Evolutionary conservation across 2,329 filamentous ascomycete species (phyloP).

Genomic region (Trichophaea hybrida): DNA sequence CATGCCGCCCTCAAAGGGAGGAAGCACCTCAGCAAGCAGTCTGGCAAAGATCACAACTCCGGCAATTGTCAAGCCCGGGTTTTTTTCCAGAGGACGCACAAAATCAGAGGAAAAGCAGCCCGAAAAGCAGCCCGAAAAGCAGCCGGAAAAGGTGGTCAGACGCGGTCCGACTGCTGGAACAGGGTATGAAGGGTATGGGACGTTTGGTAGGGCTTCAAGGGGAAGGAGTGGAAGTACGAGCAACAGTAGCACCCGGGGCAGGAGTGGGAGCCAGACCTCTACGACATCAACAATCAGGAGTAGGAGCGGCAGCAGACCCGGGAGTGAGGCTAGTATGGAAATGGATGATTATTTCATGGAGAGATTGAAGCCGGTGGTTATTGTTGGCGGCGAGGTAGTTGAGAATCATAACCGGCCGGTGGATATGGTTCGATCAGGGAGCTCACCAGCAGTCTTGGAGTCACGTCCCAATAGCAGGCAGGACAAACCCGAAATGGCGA

Average conservation of each 20-base stretch:
- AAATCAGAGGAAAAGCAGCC: conserved; percentile 16
- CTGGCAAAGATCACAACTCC: neutral
- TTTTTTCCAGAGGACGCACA: conserved; percentile 18
- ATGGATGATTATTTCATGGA: conserved; percentile 40
- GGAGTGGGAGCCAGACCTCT: conserved; percentile 20
- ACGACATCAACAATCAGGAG: conserved; percentile 13
- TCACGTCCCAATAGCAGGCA: conserved; percentile 13
- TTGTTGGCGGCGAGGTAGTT: conserved; percentile 46
- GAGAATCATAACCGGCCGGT: conserved; percentile 43
- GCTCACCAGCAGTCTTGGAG: conserved; percentile 13
- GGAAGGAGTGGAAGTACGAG: conserved; percentile 17
- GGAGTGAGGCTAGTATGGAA: conserved; percentile 12
- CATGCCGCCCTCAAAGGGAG: neutral
- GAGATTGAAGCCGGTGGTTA: conserved; percentile 51
- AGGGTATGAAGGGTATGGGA: conserved; percentile 22
- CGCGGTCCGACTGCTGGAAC: conserved; percentile 22
- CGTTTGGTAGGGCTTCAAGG: conserved; percentile 18
- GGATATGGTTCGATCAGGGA: conserved; percentile 4
- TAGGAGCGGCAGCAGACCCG: conserved; percentile 10
- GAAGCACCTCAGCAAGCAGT: neutral
- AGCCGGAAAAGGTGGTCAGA: neutral
- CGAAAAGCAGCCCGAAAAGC: too few species aligned
- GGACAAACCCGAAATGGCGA: conserved; percentile 3
- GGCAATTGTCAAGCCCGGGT: conserved; percentile 7
- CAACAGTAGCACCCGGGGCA: conserved; percentile 5